Conservation (phyloP, 345 rosid genomes). For the Eucalyptus globulus region DNA sequence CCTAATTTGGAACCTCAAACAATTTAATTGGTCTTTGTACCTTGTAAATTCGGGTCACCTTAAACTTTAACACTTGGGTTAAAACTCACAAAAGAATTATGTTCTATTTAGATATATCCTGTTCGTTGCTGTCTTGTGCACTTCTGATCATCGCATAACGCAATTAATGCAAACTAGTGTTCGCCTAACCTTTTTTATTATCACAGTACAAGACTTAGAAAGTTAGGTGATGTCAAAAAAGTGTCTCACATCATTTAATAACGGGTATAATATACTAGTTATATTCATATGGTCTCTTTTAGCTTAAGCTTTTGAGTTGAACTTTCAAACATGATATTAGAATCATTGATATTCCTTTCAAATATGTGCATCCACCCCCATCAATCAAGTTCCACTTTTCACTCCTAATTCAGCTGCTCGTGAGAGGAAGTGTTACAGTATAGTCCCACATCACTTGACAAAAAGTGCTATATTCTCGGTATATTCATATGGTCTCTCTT, state of each 20-base stretch:
- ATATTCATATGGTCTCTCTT: not conserved
- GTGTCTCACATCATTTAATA: too few species aligned
- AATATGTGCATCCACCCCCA: not conserved
- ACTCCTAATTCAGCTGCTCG: not conserved
- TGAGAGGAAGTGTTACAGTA: not conserved
- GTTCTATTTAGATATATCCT: not conserved
- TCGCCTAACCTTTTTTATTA: not conserved
- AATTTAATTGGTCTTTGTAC: not conserved
- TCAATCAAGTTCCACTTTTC: not conserved
- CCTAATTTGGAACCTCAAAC: not conserved
- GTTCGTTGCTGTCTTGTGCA: not conserved
- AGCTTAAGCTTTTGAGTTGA: not conserved
- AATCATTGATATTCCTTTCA: not conserved
- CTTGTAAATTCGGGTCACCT: not conserved
- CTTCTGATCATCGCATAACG: not conserved
- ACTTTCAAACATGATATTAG: too few species aligned
- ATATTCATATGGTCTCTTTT: not conserved
- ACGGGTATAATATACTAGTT: not conserved
- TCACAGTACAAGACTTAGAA: not conserved
- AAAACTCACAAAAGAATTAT: not conserved
- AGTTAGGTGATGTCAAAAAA: not conserved
- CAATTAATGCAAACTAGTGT: not conserved
- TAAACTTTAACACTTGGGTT: not conserved
- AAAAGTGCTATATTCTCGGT: too few species aligned
- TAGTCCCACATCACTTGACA: not conserved